A percentile compares a stretch with the other conserved stretches of the same genome.
Conservation (phyloP, 2,329 filamentous ascomycete genomes). For the Colletotrichum sp. region DNA sequence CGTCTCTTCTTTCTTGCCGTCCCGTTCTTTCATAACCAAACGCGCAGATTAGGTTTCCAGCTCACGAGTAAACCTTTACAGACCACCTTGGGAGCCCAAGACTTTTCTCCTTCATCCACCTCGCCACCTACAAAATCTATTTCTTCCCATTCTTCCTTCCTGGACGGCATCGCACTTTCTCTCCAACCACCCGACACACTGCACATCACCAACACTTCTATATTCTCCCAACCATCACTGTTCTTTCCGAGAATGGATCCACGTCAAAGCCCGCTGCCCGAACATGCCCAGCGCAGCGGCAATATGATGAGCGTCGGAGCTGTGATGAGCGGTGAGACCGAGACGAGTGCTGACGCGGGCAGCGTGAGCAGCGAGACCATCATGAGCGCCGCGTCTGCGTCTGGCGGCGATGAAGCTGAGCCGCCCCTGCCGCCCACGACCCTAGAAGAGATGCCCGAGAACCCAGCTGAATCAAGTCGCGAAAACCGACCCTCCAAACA, state of each 20-base stretch:
- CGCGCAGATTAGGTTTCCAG: not conserved
- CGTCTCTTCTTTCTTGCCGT: not conserved
- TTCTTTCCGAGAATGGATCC: not conserved
- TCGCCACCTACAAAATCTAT: not conserved
- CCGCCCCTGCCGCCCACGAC: too few species aligned
- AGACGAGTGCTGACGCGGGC: too few species aligned
- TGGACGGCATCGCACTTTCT: not conserved
- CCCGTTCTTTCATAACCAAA: not conserved
- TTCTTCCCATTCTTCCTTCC: not conserved
- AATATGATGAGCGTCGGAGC: too few species aligned
- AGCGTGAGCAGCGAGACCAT: too few species aligned
- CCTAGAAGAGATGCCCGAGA: too few species aligned
- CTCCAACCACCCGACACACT: not conserved
- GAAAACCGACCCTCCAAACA: not conserved
- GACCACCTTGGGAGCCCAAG: not conserved
- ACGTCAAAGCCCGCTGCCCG: too few species aligned
- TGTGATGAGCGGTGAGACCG: too few species aligned
- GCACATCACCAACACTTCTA: not conserved
- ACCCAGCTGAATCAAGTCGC: not conserved
- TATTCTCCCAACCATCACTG: not conserved
- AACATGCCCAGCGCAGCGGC: fast-evolving
- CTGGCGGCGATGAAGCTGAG: too few species aligned
- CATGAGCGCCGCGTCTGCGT: too few species aligned
- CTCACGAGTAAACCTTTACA: not conserved
- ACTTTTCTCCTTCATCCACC: not conserved